Conservation (phyloP, 371 early-diverging fungal genomes). For the Saksenaea oblongispora region DNA sequence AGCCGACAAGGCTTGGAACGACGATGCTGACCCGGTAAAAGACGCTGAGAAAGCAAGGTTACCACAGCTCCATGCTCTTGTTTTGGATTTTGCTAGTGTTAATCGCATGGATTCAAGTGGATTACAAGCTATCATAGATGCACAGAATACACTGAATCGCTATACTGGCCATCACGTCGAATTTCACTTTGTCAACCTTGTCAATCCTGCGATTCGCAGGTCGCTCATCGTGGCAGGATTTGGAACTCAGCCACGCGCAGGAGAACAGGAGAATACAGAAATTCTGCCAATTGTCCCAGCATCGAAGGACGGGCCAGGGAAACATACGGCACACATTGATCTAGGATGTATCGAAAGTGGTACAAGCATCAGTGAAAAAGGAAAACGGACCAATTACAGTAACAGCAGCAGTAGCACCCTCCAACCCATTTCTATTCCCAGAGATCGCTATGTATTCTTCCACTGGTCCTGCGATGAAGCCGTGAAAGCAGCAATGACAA, state of each 20-base stretch:
- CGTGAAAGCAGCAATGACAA: slow-evolving; percentile 31
- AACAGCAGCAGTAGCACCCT: not conserved
- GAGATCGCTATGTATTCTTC: slow-evolving; percentile 49
- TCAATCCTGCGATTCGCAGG: slow-evolving; percentile 11
- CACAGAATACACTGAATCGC: slow-evolving; percentile 28
- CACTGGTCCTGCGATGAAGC: slow-evolving; percentile 55
- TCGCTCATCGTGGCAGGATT: slow-evolving; percentile 23
- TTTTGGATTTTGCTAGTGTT: slow-evolving; percentile 62
- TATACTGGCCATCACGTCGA: slow-evolving; percentile 38
- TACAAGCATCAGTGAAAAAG: not conserved
- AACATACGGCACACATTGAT: not conserved
- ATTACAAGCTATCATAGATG: slow-evolving; percentile 46
- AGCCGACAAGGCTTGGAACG: slow-evolving; percentile 29
- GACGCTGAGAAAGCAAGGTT: not conserved
- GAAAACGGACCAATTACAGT: not conserved
- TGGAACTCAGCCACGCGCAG: slow-evolving; percentile 8
- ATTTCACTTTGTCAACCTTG: slow-evolving; percentile 30
- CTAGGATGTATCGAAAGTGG: no score
- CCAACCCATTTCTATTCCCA: slow-evolving; percentile 29
- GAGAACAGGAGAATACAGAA: slow-evolving; percentile 15
- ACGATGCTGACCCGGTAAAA: slow-evolving; percentile 8
- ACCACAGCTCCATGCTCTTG: slow-evolving; percentile 49
- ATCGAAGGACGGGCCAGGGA: slow-evolving; percentile 34
- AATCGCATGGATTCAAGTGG: slow-evolving; percentile 59
- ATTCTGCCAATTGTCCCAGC: slow-evolving; percentile 48